A percentile compares a stretch with the other conserved stretches of the same genome.
phyloP scores from a whole-genome alignment of 495 filamentous ascomycete genomes.

The Penicillium verhagenii region DNA sequence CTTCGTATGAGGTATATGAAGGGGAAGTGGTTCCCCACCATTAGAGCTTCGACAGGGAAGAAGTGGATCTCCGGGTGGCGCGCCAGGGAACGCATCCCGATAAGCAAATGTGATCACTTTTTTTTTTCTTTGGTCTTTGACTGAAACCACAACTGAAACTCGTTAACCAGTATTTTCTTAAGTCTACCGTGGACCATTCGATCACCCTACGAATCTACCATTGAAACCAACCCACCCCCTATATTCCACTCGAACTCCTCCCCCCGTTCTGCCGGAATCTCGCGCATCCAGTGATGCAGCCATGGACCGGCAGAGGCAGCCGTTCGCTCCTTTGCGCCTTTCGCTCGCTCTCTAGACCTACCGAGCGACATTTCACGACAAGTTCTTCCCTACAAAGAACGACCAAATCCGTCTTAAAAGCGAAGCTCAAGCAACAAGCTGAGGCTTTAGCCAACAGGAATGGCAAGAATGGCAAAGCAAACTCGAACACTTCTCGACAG shows the following conservation, averaged over 20 bases:
- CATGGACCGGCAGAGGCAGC: conserved; percentile 38
- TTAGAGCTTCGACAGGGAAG: conserved; percentile 21
- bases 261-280: background rate
- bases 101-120: conserved; percentile 19
- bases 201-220: background rate
- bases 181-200: background rate
- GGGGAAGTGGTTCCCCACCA: conserved; percentile 34
- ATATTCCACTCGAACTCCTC: background rate
- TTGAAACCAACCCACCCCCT: background rate
- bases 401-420: conserved; percentile 15
- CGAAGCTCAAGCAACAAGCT: background rate
- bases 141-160: conserved; percentile 9
- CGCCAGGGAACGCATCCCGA: conserved; percentile 25
- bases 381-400: conserved; percentile 27
- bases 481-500: conserved; percentile 8
- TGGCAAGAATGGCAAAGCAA: conserved; percentile 1
- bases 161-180: background rate
- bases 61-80: conserved; percentile 31
- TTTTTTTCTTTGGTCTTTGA: conserved; percentile 1
- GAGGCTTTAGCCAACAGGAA: background rate
- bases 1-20: conserved; percentile 31
- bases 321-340: conserved; percentile 36
- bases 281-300: conserved; percentile 32
- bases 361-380: conserved; percentile 34
- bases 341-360: conserved; percentile 24